Evolutionary conservation across 1,139 yeast species (phyloP).

Genomic region (Keqinozyma sinolaborantium): DNA sequence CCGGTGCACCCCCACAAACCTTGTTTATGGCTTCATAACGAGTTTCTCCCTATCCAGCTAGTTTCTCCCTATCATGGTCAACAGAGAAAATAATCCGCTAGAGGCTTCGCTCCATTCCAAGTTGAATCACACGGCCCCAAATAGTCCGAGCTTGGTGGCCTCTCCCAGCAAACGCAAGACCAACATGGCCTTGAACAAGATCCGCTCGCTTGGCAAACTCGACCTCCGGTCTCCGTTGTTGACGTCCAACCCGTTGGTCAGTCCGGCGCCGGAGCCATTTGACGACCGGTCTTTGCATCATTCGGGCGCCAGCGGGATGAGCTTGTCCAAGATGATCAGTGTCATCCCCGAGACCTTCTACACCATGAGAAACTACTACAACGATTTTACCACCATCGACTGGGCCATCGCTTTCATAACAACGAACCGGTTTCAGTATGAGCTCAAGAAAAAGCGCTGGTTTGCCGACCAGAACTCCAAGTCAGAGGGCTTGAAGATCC

Average conservation of each 20-base stretch:
- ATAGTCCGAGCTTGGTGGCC: no score
- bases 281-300: constrained; percentile 15
- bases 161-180: no score
- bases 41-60: no score
- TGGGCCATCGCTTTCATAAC: constrained; percentile 55
- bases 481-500: constrained; percentile 10
- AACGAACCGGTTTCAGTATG: constrained; percentile 44
- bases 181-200: no score
- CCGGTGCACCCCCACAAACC: no score
- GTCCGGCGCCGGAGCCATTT: no score
- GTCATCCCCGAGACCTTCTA: constrained; percentile 17
- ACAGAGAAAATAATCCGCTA: no score
- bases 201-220: constrained; percentile 19
- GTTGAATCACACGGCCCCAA: no score
- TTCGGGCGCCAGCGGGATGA: constrained; percentile 15
- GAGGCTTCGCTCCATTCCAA: no score
- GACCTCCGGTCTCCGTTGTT: constrained; percentile 20
- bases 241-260: constrained; percentile 3
- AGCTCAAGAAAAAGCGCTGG: constrained; percentile 23
- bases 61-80: no score
- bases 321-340: constrained; percentile 15
- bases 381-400: constrained; percentile 69
- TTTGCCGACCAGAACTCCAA: constrained; percentile 2
- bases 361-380: constrained; percentile 40
- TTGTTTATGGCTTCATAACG: no score